Percentiles rank a stretch among this genome's conserved stretches.
Conservation (phyloP, 495 filamentous ascomycete genomes). For the Massariosphaeria phaeospora region DNA sequence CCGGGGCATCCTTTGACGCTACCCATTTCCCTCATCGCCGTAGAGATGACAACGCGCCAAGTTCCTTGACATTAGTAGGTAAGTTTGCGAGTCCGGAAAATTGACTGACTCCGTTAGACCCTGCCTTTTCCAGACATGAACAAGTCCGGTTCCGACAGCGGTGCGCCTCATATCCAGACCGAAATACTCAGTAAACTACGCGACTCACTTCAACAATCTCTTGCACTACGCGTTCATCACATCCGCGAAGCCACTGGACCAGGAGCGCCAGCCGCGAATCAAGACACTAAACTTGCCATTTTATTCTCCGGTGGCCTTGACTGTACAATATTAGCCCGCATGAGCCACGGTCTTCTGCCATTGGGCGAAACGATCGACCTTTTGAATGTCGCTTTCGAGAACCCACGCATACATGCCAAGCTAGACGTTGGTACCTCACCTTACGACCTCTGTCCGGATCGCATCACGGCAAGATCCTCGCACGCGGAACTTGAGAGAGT, state of each 20-base stretch:
- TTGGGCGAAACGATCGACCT: conserved; percentile 68
- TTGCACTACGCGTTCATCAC: conserved; percentile 23
- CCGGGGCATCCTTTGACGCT: neutral
- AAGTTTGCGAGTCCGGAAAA: neutral
- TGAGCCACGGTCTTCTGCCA: conserved; percentile 76
- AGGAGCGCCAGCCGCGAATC: too few species aligned
- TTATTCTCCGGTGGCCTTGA: conserved; percentile 94
- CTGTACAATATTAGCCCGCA: conserved; percentile 78
- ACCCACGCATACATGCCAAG: conserved; percentile 55
- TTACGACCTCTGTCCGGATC: conserved; percentile 85
- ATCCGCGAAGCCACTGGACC: conserved; percentile 25
- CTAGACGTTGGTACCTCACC: conserved; percentile 31
- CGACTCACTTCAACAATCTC: conserved; percentile 19
- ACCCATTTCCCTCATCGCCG: conserved; percentile 15
- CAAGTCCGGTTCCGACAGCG: conserved; percentile 43
- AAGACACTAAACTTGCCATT: conserved; percentile 55
- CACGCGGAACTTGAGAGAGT: conserved; percentile 63
- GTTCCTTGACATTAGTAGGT: conserved; percentile 13
- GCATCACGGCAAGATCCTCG: conserved; percentile 74
- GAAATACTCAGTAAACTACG: neutral
- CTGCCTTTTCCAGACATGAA: conserved; percentile 56
- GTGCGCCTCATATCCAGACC: neutral
- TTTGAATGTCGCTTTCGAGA: conserved; percentile 95
- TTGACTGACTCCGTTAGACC: conserved; percentile 10
- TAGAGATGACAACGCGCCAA: neutral